These are phyloP conservation scores for Simplicillium sp. DNA, from an alignment of 2,329 filamentous ascomycete genomes.

Conservation along the genomic window DNA sequence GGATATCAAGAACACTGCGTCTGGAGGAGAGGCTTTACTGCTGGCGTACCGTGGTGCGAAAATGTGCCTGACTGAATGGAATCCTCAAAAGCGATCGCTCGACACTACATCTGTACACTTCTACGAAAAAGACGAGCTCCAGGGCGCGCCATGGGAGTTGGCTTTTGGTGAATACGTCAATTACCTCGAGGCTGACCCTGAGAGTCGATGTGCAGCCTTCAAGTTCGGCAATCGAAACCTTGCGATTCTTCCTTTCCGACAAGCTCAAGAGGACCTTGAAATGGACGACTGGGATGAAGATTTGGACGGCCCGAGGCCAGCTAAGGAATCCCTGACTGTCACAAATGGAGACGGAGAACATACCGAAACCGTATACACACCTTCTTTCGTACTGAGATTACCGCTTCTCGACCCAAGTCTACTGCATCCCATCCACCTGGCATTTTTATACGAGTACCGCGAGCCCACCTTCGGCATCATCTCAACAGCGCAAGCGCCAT, in stretches of 20 bases:
- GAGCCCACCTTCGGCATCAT: slow-evolving; percentile 96
- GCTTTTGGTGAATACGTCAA: slow-evolving; percentile 68
- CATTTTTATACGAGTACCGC: slow-evolving; percentile 92
- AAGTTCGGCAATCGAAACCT: slow-evolving; percentile 85
- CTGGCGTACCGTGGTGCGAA: slow-evolving; percentile 86
- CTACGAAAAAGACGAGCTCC: slow-evolving; percentile 89
- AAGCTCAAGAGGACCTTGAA: slow-evolving; percentile 75
- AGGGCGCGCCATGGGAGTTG: slow-evolving; percentile 72
- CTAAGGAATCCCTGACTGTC: slow-evolving; percentile 24
- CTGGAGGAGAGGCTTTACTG: slow-evolving; percentile 75
- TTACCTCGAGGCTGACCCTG: slow-evolving; percentile 79
- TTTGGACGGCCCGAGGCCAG: slow-evolving; percentile 57
- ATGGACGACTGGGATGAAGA: slow-evolving; percentile 89
- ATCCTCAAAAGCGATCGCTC: slow-evolving; percentile 67
- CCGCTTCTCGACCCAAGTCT: slow-evolving; percentile 81
- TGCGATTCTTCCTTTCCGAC: slow-evolving; percentile 87
- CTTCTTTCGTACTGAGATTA: slow-evolving; percentile 88
- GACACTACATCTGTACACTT: slow-evolving; percentile 93
- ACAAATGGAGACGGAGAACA: slow-evolving; percentile 25
- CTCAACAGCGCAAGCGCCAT: slow-evolving; percentile 64
- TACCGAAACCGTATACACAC: slow-evolving; percentile 62
- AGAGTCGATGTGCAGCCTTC: slow-evolving; percentile 85
- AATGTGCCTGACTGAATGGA: slow-evolving; percentile 89
- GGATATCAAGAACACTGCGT: slow-evolving; percentile 61
- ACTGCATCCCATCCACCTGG: slow-evolving; percentile 81